Percentiles rank a stretch among this genome's conserved stretches.
These are phyloP conservation scores for Wallacemonas sp. DNA, from an alignment of 208 protist genomes.

Conservation along the genomic window DNA sequence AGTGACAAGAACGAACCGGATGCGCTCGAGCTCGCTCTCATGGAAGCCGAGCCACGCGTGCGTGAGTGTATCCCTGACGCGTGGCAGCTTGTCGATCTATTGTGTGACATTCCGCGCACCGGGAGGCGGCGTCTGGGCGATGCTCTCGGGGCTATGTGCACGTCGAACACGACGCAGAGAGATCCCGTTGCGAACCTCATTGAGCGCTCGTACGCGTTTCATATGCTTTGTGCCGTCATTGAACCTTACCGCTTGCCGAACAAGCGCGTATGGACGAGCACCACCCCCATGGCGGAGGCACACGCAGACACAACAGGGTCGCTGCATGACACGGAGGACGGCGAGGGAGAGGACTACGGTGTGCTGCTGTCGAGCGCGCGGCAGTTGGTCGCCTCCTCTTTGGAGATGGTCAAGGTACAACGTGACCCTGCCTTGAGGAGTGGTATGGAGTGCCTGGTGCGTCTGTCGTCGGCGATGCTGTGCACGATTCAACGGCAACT, in stretches of 20 bases:
- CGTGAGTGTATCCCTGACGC: conserved; percentile 42
- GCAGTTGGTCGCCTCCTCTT: neutral
- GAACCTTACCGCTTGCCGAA: neutral
- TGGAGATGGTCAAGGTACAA: conserved; percentile 1
- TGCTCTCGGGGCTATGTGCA: conserved; percentile 17
- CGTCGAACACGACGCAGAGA: neutral
- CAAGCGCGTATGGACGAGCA: neutral
- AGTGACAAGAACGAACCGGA: conserved; percentile 17
- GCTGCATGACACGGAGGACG: neutral
- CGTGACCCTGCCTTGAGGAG: conserved; percentile 6
- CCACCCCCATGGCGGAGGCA: neutral
- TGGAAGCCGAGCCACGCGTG: conserved; percentile 31
- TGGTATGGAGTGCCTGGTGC: conserved; percentile 5
- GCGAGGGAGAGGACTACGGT: neutral
- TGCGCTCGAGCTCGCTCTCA: conserved; percentile 24
- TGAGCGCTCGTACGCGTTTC: conserved; percentile 24
- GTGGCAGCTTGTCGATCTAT: conserved; percentile 36
- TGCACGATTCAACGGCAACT: neutral
- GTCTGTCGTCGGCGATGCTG: neutral
- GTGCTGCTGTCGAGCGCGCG: neutral
- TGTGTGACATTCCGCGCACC: conserved; percentile 19
- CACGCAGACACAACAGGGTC: too few relatives aligned
- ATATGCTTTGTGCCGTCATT: conserved; percentile 20
- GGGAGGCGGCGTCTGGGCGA: conserved; percentile 14
- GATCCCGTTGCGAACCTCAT: conserved; percentile 13